Evolutionary conservation across 805 yeast genomes (phyloP).

Genomic region (Kuraishia hungarica): DNA sequence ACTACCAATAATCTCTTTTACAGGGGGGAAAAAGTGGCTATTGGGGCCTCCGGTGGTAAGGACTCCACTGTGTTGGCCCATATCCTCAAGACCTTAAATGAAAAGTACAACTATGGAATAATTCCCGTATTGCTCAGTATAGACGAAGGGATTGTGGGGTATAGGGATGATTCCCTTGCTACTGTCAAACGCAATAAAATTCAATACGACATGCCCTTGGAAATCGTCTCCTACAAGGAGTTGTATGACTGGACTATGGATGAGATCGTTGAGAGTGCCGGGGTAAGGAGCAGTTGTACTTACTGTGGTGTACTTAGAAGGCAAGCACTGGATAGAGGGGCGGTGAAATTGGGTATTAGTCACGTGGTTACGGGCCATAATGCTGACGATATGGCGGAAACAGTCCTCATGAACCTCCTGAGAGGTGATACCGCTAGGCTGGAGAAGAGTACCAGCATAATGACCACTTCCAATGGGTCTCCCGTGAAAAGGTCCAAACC

Average conservation of each 20-base stretch:
- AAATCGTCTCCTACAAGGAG: constrained; percentile 67
- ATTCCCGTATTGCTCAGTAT: constrained; percentile 74
- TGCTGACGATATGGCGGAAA: constrained; percentile 99
- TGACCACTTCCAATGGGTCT: constrained; percentile 76
- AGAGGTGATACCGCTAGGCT: constrained; percentile 95
- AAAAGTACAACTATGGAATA: constrained; percentile 82
- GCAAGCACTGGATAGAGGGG: constrained; percentile 95
- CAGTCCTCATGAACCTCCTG: constrained; percentile 87
- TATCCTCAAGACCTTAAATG: constrained; percentile 78
- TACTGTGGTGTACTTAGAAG: constrained; percentile 96
- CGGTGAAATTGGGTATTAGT: constrained; percentile 70
- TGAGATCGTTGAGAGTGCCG: constrained; percentile 90
- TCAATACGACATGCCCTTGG: constrained; percentile 43
- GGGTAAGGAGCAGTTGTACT: constrained; percentile 89
- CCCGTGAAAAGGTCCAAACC: constrained; percentile 94
- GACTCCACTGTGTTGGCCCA: constrained; percentile 95
- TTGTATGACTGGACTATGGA: constrained; percentile 98
- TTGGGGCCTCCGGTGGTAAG: constrained; percentile 98
- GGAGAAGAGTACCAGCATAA: constrained; percentile 78
- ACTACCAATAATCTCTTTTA: constrained; percentile 57
- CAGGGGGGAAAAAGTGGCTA: constrained; percentile 83
- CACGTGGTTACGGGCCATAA: constrained; percentile 98
- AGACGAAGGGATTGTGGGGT: constrained; percentile 96
- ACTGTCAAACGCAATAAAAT: constrained; percentile 89
- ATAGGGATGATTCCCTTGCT: constrained; percentile 93